Conservation (phyloP, 495 filamentous ascomycete genomes). For the Podospora pseudoanserina region DNA sequence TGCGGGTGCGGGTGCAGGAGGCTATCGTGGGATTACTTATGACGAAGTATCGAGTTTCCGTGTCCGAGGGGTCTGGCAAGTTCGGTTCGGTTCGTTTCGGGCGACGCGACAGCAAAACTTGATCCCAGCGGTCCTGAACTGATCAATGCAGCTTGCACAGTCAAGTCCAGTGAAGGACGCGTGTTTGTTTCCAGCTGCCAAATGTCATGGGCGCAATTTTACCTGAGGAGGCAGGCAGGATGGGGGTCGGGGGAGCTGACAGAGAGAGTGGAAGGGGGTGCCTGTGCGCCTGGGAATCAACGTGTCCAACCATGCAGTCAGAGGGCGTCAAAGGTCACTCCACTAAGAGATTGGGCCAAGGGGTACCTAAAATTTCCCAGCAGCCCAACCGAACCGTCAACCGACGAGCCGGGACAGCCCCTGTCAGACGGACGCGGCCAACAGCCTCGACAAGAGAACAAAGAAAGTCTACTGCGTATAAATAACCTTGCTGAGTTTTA, state of each 20-base stretch:
- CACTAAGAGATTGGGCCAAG: constrained; percentile 4
- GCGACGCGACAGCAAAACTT: not conserved
- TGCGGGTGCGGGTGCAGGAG: not conserved
- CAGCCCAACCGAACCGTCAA: constrained; percentile 1
- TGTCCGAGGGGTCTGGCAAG: not conserved
- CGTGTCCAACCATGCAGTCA: constrained; percentile 7
- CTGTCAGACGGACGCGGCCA: not conserved
- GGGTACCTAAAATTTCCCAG: not conserved
- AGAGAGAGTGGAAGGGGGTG: constrained; percentile 9
- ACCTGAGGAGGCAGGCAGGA: constrained; percentile 7
- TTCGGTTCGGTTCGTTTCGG: not conserved
- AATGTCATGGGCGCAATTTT: constrained; percentile 21
- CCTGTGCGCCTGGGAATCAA: constrained; percentile 13
- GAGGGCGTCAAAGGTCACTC: not conserved
- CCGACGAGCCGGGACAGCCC: not conserved
- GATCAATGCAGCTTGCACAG: not conserved
- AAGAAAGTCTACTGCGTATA: not conserved
- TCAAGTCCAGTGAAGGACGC: constrained; percentile 1
- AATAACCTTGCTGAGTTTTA: too few species aligned
- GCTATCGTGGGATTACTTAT: not conserved
- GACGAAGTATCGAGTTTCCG: not conserved
- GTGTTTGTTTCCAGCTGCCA: constrained; percentile 11
- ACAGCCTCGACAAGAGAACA: not conserved
- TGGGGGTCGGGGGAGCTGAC: constrained; percentile 9
- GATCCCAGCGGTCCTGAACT: not conserved